phyloP scores from a whole-genome alignment of 208 protist genomes.

The Crithidia sp. region DNA sequence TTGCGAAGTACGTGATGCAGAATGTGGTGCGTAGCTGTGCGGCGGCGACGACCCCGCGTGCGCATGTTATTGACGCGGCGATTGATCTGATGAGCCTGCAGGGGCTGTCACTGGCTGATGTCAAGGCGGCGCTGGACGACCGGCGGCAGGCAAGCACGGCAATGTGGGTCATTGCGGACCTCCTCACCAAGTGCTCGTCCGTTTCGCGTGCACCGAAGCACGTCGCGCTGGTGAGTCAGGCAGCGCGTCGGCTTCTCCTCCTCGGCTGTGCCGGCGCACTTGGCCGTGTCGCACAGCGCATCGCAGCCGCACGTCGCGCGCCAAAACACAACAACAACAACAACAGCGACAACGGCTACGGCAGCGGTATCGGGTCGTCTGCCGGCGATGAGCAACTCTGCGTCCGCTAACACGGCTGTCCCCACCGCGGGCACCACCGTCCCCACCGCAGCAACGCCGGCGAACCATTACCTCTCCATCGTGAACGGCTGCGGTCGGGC shows the following conservation, averaged over 20 bases:
- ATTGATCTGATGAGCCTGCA: conserved; percentile 35
- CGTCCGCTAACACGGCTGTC: not conserved
- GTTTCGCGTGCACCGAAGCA: conserved; percentile 31
- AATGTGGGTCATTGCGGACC: conserved; percentile 32
- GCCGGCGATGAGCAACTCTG: not conserved
- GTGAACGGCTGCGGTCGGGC: conserved; percentile 59
- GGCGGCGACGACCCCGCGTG: conserved; percentile 14
- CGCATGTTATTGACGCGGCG: conserved; percentile 33
- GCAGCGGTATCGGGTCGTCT: not conserved
- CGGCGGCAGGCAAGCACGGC: conserved; percentile 26
- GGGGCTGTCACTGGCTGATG: conserved; percentile 8
- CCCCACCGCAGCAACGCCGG: not conserved
- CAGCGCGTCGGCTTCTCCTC: conserved; percentile 19
- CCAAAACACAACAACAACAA: conserved; percentile 4
- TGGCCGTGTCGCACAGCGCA: not conserved
- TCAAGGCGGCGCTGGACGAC: conserved; percentile 30
- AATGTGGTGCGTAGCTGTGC: conserved; percentile 13
- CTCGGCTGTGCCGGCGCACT: conserved; percentile 15
- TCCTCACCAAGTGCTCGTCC: conserved; percentile 32
- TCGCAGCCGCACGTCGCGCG: not conserved
- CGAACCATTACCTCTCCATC: conserved; percentile 48
- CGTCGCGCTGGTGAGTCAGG: conserved; percentile 26
- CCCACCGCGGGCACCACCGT: not conserved
- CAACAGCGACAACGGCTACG: not conserved
- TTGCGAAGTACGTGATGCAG: conserved; percentile 36